phyloP scores from a whole-genome alignment of 306 rosid genomes.

The Corylus heterophylla region DNA sequence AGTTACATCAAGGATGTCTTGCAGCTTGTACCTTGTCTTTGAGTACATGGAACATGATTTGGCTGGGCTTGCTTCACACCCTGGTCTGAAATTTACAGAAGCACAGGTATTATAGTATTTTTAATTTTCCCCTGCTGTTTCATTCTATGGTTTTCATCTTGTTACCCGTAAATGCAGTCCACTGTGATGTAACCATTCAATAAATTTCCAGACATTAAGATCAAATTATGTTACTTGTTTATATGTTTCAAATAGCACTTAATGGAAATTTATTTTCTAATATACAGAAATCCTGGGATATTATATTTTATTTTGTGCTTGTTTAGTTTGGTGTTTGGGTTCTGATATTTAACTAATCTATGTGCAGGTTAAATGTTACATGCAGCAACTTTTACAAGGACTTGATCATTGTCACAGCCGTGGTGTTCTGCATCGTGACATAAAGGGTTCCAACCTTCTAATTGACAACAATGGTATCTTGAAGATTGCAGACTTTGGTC shows the following conservation, averaged over 20 bases:
- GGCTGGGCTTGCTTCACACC: conserved; percentile 92
- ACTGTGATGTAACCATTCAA: neutral
- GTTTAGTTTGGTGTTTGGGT: neutral
- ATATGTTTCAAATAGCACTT: neutral
- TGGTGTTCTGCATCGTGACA: conserved; percentile 89
- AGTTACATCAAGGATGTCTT: conserved; percentile 95
- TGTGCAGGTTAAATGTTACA: conserved; percentile 91
- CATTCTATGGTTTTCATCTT: conserved; percentile 1
- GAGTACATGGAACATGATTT: conserved; percentile 98
- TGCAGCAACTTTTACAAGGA: conserved; percentile 84
- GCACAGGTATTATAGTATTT: conserved; percentile 60
- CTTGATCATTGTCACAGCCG: conserved; percentile 88
- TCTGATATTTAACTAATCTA: conserved; percentile 26
- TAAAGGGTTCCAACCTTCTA: conserved; percentile 92
- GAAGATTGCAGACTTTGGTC: conserved; percentile 91
- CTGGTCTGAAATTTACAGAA: conserved; percentile 87
- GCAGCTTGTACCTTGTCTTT: conserved; percentile 92
- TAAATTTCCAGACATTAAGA: neutral
- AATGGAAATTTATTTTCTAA: neutral
- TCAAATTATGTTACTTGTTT: neutral
- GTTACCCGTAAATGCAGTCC: neutral
- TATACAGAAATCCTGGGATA: neutral
- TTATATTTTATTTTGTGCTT: neutral
- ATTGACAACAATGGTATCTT: conserved; percentile 79
- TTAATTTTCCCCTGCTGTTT: conserved; percentile 6